Percentiles rank a stretch among this genome's conserved stretches.
Evolutionary conservation across 352 stramenopile genomes (phyloP).

Genomic region (Pythium graminicola): DNA sequence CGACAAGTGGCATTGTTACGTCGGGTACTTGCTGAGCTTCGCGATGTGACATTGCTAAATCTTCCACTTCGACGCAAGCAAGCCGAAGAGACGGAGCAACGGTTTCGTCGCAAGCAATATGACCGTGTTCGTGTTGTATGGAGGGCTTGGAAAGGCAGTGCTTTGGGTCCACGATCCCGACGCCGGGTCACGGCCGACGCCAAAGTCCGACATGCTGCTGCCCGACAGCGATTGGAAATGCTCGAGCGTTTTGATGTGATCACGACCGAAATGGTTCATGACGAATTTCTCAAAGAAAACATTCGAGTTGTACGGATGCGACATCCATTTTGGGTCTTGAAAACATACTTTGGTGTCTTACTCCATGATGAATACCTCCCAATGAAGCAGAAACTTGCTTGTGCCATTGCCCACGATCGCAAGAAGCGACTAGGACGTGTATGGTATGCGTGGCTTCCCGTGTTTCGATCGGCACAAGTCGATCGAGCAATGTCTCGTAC

Average conservation of each 20-base stretch:
- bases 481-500: slow-evolving; percentile 47
- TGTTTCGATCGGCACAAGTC: slow-evolving; percentile 50
- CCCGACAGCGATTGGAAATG: slow-evolving; percentile 44
- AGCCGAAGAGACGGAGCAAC: slow-evolving; percentile 46
- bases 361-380: slow-evolving; percentile 35
- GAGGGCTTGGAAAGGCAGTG: slow-evolving; percentile 43
- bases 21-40: slow-evolving; percentile 50
- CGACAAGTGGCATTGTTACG: slow-evolving; percentile 33
- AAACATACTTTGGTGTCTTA: slow-evolving; percentile 52
- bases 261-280: slow-evolving; percentile 68
- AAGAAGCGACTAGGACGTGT: slow-evolving; percentile 27
- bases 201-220: slow-evolving; percentile 38
- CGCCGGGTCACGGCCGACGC: slow-evolving; percentile 42
- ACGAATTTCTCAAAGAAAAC: slow-evolving; percentile 75
- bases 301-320: slow-evolving; percentile 43
- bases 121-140: slow-evolving; percentile 35
- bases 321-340: slow-evolving; percentile 28
- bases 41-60: slow-evolving; percentile 65
- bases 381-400: slow-evolving; percentile 32
- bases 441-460: slow-evolving; percentile 33
- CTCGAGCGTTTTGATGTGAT: slow-evolving; percentile 64
- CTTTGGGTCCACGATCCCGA: slow-evolving; percentile 49
- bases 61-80: slow-evolving; percentile 43
- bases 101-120: slow-evolving; percentile 41
- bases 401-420: slow-evolving; percentile 32